Evolutionary conservation across 441 rosid species (phyloP), one percentile per base, ranked within the genome.

Genomic region (Metrosideros polymorpha): DNA sequence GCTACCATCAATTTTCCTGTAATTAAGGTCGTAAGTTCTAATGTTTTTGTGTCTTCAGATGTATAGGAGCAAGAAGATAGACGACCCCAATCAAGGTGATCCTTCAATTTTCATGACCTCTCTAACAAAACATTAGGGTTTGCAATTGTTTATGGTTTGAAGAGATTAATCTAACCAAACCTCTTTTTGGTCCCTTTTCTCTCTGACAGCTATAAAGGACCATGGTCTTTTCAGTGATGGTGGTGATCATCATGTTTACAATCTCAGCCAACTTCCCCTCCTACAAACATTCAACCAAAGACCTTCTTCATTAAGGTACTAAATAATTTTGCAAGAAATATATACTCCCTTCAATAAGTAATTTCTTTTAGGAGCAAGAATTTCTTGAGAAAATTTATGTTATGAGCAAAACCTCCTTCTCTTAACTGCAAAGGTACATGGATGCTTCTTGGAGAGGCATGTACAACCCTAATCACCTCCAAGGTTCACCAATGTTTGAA

Each of bases 21-120:
- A 30, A 86, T 63, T 86, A 83, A 75, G 42, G 30, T 39, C 30
- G 51, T 19, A n/a, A 52, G 19, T 47, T 56, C 76, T 19, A 27
- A 8, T 71, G 6, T 14, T 83, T 71, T 53, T 2, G 43, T 19
- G 15, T 85, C 35, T 29, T 82, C 84, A 97, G 99, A 97, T 97
- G 99, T 96, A 93, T 83, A 93, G 99, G 89, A 95, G 96, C 96
- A 97, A 94, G 93, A 97, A 94, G 92, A 87, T 85, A 30, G 96
- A 94, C 89, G 94, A 91, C 82, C 89, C 90, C 14, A 91, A 86
- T 89, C 96, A 93, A 92, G 97, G 99, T 96, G 87, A 84, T 42
- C 39, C 12, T 45, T 85, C 57, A 39, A 76, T 54, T 53, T 55
- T 52, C 66, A 9, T 25, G 12, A 42, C 29, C 24, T n/a, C n/a